Conservation (phyloP, 2,329 filamentous ascomycete genomes). For the Fusarium acutatum region DNA sequence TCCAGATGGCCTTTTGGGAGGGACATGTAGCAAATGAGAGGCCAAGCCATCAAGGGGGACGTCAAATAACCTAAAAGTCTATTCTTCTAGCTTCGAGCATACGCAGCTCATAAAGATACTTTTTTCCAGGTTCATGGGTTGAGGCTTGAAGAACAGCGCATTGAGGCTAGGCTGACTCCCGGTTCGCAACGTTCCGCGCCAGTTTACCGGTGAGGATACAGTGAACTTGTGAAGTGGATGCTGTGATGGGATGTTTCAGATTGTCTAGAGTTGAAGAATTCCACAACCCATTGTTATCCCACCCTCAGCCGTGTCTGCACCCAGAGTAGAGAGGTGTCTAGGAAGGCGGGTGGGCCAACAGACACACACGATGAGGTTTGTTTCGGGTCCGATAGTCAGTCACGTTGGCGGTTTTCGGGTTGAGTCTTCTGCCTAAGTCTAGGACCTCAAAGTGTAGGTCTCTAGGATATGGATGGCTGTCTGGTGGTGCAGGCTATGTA, state of each 20-base stretch:
- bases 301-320: conserved; percentile 28
- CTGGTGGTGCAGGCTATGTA: conserved; percentile 14
- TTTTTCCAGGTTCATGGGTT: conserved; percentile 16
- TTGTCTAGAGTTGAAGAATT: conserved; percentile 7
- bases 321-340: conserved; percentile 14
- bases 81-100: conserved; percentile 8
- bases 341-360: conserved; percentile 32
- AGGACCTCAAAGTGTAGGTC: conserved; percentile 7
- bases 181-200: conserved; percentile 24
- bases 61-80: conserved; percentile 34
- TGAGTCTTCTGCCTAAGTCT: conserved; percentile 24
- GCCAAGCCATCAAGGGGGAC: not conserved
- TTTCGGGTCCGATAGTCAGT: conserved; percentile 22
- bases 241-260: conserved; percentile 21
- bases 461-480: not conserved
- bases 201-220: not conserved
- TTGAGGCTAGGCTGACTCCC: conserved; percentile 5
- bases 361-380: conserved; percentile 25
- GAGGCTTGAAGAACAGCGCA: not conserved
- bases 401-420: conserved; percentile 24
- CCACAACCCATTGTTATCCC: conserved; percentile 25
- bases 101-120: not conserved
- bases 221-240: not conserved
- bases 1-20: conserved; percentile 16
- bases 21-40: conserved; percentile 9